Evolutionary conservation across 2,329 filamentous ascomycete genomes (phyloP).

Genomic region (Dryadomyces sulphureus): DNA sequence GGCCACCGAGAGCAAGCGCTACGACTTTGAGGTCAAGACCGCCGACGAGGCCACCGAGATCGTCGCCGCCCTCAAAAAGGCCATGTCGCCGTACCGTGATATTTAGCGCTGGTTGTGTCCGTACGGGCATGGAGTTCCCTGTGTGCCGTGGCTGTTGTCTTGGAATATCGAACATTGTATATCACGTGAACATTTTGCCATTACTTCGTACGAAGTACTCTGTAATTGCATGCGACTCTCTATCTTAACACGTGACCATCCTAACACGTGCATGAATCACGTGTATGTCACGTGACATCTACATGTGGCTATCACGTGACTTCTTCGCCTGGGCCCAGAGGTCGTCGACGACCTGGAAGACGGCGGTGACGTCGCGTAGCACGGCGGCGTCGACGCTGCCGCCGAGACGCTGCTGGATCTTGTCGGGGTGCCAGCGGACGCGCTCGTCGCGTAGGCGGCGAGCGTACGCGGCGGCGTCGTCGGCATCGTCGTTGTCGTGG

Average conservation of each 20-base stretch:
- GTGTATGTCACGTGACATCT: constrained; percentile 13
- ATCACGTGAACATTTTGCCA: too few species aligned
- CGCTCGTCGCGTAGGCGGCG: constrained; percentile 63
- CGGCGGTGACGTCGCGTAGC: constrained; percentile 68
- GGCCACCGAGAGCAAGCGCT: constrained; percentile 62
- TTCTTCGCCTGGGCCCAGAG: constrained; percentile 54
- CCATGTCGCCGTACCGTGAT: constrained; percentile 51
- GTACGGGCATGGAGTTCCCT: too few species aligned
- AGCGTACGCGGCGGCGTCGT: constrained; percentile 16
- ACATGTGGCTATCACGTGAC: too few species aligned
- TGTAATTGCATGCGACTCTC: too few species aligned
- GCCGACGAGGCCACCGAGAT: constrained; percentile 63
- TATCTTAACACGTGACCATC: too few species aligned
- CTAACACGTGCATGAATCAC: too few species aligned
- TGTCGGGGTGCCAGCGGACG: constrained; percentile 93
- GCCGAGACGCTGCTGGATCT: constrained; percentile 82
- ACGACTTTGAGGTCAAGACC: constrained; percentile 70
- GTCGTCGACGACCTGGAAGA: constrained; percentile 80
- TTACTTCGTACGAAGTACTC: too few species aligned
- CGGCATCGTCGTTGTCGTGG: constrained; percentile 15
- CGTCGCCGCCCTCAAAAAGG: constrained; percentile 63
- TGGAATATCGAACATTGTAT: neutral
- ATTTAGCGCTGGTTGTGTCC: constrained; percentile 15
- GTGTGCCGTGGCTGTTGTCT: too few species aligned
- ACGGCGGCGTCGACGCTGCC: constrained; percentile 51